Evolutionary conservation across 2,329 filamentous ascomycete species (phyloP).

Genomic region (Venturiaceae sp.): DNA sequence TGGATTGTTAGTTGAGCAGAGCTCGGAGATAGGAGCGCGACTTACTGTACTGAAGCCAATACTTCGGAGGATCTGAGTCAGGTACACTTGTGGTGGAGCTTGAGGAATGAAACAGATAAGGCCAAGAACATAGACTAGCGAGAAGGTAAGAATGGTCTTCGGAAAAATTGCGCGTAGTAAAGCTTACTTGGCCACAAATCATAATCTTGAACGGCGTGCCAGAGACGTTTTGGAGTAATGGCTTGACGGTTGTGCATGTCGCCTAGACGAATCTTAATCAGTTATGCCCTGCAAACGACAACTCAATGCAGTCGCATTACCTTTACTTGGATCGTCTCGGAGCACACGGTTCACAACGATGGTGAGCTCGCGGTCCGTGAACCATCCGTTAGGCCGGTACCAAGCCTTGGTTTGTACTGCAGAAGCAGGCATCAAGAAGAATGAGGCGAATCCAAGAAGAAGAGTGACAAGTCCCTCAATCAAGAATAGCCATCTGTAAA

Average conservation of each 20-base stretch:
- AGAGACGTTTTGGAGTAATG: constrained; percentile 15
- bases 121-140: constrained; percentile 24
- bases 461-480: constrained; percentile 14
- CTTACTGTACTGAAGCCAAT: constrained; percentile 16
- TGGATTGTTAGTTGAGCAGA: not conserved
- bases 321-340: constrained; percentile 16
- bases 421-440: constrained; percentile 16
- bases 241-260: constrained; percentile 19
- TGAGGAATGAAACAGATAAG: constrained; percentile 16
- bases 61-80: constrained; percentile 14
- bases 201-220: constrained; percentile 15
- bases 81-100: constrained; percentile 14
- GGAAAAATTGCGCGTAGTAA: constrained; percentile 24
- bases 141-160: constrained; percentile 45
- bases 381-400: constrained; percentile 23
- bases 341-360: constrained; percentile 18
- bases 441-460: constrained; percentile 13
- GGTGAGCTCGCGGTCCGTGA: constrained; percentile 14
- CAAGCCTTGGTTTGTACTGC: constrained; percentile 20
- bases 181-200: constrained; percentile 14
- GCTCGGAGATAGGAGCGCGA: not conserved
- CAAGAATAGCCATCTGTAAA: constrained; percentile 12
- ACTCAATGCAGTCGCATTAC: too few species aligned
- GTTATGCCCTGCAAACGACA: too few species aligned
- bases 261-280: not conserved